These are phyloP conservation scores for Kwoniella heveanensis DNA, from an alignment of 768 basidiomycete species.

Conservation along the genomic window DNA sequence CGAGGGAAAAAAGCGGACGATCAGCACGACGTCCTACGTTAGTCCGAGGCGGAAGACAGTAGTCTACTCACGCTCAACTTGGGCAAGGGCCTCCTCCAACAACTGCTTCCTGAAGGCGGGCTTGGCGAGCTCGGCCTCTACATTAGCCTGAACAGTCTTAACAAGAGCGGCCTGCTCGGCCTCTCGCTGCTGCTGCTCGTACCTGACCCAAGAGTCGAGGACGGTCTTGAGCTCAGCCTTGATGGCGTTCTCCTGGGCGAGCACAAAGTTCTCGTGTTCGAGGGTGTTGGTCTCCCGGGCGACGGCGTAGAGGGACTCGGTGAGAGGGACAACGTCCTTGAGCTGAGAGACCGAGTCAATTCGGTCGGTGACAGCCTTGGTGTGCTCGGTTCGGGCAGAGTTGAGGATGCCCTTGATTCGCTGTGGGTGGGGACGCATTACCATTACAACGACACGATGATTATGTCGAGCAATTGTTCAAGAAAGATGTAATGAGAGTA, in stretches of 20 bases:
- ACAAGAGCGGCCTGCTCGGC: slow-evolving; percentile 91
- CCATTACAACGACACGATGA: not conserved
- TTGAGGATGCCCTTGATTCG: slow-evolving; percentile 81
- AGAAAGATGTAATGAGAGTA: too few species aligned
- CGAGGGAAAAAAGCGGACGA: not conserved
- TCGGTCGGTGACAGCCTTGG: slow-evolving; percentile 86
- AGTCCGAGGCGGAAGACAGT: too few species aligned
- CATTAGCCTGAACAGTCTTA: slow-evolving; percentile 63
- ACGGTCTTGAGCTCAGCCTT: slow-evolving; percentile 89
- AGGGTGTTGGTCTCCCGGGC: slow-evolving; percentile 95
- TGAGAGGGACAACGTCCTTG: slow-evolving; percentile 92
- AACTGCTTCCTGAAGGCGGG: slow-evolving; percentile 80
- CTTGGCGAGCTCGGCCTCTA: slow-evolving; percentile 60
- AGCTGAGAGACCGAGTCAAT: slow-evolving; percentile 88
- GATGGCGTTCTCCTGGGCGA: slow-evolving; percentile 82
- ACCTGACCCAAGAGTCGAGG: slow-evolving; percentile 96
- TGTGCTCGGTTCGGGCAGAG: slow-evolving; percentile 81
- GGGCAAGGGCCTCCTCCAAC: slow-evolving; percentile 82
- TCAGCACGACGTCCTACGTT: too few species aligned
- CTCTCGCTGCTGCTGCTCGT: slow-evolving; percentile 95
- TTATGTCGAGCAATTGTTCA: too few species aligned
- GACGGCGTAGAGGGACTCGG: slow-evolving; percentile 82
- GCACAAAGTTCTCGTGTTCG: slow-evolving; percentile 85
- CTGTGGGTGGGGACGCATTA: slow-evolving; percentile 24
- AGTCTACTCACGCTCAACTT: slow-evolving; percentile 82